These are phyloP conservation scores for Boletellus emodensis DNA, from an alignment of 768 basidiomycete genomes.

Conservation along the genomic window DNA sequence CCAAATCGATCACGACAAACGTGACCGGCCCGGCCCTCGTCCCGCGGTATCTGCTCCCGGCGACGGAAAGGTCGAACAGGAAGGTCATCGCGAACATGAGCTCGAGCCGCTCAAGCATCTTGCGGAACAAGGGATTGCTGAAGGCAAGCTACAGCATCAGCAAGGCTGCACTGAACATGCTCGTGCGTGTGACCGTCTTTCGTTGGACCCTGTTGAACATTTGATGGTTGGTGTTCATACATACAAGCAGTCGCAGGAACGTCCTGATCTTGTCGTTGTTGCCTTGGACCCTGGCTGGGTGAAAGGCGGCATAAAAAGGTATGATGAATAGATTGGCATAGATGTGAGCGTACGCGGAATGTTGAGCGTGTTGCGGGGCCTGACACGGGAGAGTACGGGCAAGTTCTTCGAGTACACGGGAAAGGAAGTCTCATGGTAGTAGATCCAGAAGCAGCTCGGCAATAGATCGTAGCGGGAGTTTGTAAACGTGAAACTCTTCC, in stretches of 20 bases:
- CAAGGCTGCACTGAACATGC: conserved; percentile 40
- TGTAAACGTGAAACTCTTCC: no score
- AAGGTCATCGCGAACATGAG: conserved; percentile 36
- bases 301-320: conserved; percentile 37
- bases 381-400: no score
- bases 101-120: conserved; percentile 33
- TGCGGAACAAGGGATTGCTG: conserved; percentile 23
- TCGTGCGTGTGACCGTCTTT: conserved; percentile 23
- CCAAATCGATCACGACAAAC: conserved; percentile 26
- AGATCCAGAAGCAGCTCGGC: no score
- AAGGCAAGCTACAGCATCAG: conserved; percentile 35
- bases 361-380: no score
- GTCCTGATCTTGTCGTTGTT: conserved; percentile 31
- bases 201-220: no score
- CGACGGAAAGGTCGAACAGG: conserved; percentile 30
- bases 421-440: no score
- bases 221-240: conserved; percentile 17
- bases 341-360: conserved; percentile 29
- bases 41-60: conserved; percentile 31
- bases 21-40: conserved; percentile 35
- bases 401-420: no score
- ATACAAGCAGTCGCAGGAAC: conserved; percentile 36
- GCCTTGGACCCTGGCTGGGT: conserved; percentile 38
- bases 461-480: no score
- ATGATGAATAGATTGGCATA: conserved; percentile 27